A percentile compares a stretch with the other conserved stretches of the same genome.
Evolutionary conservation across 768 basidiomycete genomes (phyloP).

Genomic region (Boletus pseudo-olivaceus): DNA sequence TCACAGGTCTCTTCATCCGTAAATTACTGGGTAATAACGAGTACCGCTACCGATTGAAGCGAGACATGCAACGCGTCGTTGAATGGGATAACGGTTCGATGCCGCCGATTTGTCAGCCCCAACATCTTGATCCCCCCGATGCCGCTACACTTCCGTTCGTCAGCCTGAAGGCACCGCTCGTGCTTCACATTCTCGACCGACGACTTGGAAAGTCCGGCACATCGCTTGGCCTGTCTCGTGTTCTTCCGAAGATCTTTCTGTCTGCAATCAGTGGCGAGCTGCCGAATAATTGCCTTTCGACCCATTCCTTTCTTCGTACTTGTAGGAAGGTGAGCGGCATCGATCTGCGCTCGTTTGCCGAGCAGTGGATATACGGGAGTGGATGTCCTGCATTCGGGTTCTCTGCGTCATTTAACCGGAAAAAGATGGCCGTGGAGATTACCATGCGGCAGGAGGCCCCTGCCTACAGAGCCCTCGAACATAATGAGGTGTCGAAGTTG

Average conservation of each 20-base stretch:
- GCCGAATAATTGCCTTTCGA: conserved; percentile 79
- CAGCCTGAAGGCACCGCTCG: conserved; percentile 93
- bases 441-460: conserved; percentile 88
- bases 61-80: conserved; percentile 91
- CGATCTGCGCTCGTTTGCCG: conserved; percentile 87
- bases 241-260: conserved; percentile 92
- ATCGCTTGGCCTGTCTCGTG: conserved; percentile 88
- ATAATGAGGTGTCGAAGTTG: conserved; percentile 63
- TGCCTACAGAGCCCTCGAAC: conserved; percentile 63
- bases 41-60: conserved; percentile 91
- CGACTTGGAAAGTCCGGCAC: conserved; percentile 94
- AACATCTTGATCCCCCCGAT: conserved; percentile 81
- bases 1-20: conserved; percentile 82
- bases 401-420: conserved; percentile 89
- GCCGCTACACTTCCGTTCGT: conserved; percentile 77
- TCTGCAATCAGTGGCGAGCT: conserved; percentile 92
- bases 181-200: conserved; percentile 92
- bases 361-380: conserved; percentile 98
- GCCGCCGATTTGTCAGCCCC: conserved; percentile 93
- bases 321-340: conserved; percentile 93
- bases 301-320: conserved; percentile 83
- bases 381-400: conserved; percentile 92
- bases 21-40: conserved; percentile 95
- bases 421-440: conserved; percentile 98
- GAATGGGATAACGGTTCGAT: conserved; percentile 84